phyloP scores from a whole-genome alignment of 2,329 filamentous ascomycete species.

The Cercospora citrullina region DNA sequence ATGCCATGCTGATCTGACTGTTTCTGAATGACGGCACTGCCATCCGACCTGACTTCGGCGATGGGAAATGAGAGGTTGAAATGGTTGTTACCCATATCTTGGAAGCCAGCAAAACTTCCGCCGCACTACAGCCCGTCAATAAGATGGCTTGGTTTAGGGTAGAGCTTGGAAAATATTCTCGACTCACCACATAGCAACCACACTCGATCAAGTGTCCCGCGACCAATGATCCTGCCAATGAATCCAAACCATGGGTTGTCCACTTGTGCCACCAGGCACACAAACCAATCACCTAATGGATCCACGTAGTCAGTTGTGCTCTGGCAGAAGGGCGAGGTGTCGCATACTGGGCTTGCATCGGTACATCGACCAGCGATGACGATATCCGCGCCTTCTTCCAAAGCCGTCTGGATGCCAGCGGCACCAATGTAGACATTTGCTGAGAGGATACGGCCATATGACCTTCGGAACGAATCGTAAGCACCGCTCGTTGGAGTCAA shows the following conservation, averaged over 20 bases:
- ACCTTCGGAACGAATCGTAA: neutral
- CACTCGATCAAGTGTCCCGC: neutral
- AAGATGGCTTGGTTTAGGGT: neutral
- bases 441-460: neutral
- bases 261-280: neutral
- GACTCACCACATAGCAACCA: neutral
- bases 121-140: neutral
- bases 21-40: neutral
- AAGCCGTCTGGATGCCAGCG: neutral
- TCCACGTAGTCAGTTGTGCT: neutral
- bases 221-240: neutral
- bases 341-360: neutral
- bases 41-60: neutral
- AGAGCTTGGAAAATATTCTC: neutral
- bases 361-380: neutral
- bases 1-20: neutral
- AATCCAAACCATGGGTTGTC: neutral
- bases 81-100: neutral
- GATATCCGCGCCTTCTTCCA: neutral
- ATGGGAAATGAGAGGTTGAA: neutral
- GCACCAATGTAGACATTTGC: neutral
- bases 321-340: neutral
- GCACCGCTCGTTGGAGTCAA: neutral
- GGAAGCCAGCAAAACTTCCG: neutral
- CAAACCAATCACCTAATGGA: neutral